phyloP scores from a whole-genome alignment of 1,284 basidiomycete species.

The Moesziomyces parantarcticus region DNA sequence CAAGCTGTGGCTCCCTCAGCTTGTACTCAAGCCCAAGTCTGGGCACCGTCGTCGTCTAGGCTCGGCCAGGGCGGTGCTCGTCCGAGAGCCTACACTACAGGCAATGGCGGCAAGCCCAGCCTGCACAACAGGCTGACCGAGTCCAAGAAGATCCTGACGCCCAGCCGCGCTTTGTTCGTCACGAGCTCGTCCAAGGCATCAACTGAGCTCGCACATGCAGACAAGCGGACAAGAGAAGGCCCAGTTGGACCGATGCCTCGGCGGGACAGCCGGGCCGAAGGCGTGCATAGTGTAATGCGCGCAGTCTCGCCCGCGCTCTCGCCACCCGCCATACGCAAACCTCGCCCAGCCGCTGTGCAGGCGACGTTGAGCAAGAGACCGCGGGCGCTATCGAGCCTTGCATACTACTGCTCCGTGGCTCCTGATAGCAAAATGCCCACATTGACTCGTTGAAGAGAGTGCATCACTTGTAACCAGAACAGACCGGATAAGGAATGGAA shows the following conservation, averaged over 20 bases:
- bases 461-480: background rate
- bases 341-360: background rate
- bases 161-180: background rate
- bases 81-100: background rate
- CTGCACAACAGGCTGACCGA: background rate
- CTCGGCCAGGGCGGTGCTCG: background rate
- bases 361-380: background rate
- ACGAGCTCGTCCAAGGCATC: background rate
- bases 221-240: background rate
- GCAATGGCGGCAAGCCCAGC: background rate
- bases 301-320: background rate
- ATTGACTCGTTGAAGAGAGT: background rate
- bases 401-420: background rate
- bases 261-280: background rate
- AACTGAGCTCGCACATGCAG: background rate
- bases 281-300: background rate
- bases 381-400: conserved; percentile 1
- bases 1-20: background rate
- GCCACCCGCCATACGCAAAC: background rate
- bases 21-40: background rate
- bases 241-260: background rate
- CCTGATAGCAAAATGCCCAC: background rate
- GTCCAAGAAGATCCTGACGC: background rate
- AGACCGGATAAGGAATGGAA: too few species aligned
- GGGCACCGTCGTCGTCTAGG: background rate